Evolutionary conservation across 192 early-diverging fungal genomes (phyloP).

Genomic region (Chytriomyces sp.): DNA sequence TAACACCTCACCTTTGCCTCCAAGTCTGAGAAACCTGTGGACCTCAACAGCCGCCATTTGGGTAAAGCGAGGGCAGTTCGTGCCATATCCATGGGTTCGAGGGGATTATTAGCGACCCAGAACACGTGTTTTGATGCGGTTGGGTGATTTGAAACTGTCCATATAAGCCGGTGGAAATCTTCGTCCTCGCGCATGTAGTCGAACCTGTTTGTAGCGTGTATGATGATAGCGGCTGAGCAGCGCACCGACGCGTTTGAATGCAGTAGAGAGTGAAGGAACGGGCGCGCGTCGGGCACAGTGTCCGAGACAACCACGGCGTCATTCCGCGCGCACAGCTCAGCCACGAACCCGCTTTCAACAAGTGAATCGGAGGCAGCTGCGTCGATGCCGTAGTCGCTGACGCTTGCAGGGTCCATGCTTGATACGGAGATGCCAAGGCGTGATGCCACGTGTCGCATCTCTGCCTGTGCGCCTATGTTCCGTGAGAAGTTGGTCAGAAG

Average conservation of each 20-base stretch:
- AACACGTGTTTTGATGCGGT: not conserved
- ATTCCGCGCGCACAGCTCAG: not conserved
- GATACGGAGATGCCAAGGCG: not conserved
- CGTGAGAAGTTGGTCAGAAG: not conserved
- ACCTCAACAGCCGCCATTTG: conserved; percentile 7
- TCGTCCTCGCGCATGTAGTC: conserved; percentile 1
- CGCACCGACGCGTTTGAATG: not conserved
- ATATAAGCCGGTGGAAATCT: conserved; percentile 5
- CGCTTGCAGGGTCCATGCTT: not conserved
- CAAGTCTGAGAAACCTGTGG: conserved; percentile 12
- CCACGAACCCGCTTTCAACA: not conserved
- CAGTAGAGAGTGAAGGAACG: conserved; percentile 23
- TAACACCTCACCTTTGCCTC: not conserved
- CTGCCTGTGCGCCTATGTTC: not conserved
- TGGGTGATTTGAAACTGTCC: not conserved
- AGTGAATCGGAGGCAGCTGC: not conserved
- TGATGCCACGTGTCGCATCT: not conserved
- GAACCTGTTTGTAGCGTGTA: conserved; percentile 17
- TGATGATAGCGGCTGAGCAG: conserved; percentile 14
- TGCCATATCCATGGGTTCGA: conserved; percentile 20
- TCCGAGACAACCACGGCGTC: conserved; percentile 3
- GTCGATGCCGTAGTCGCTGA: not conserved
- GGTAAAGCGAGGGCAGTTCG: conserved; percentile 13
- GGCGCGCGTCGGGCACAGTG: conserved; percentile 20
- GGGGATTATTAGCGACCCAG: conserved; percentile 14